A percentile compares a stretch with the other conserved stretches of the same genome.
Conservation (phyloP, 108 stramenopile species). For the Cyclotella sp. region DNA sequence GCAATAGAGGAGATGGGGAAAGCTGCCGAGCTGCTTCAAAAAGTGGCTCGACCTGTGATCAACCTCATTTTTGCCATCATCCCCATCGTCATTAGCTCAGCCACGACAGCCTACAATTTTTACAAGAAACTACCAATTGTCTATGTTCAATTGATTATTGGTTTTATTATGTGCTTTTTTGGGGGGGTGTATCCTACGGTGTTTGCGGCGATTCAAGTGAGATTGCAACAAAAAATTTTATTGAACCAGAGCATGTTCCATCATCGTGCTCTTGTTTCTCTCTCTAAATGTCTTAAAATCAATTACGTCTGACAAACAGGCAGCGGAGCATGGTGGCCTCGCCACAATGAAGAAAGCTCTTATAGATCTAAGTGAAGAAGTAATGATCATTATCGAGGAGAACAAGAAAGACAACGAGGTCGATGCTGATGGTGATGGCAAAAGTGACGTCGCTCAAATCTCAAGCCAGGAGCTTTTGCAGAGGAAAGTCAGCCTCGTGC, state of each 20-base stretch:
- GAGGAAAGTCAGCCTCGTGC: conserved; percentile 87
- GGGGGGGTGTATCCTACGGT: conserved; percentile 91
- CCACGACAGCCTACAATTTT: conserved; percentile 21
- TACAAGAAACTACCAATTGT: conserved; percentile 66
- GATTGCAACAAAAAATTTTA: not conserved
- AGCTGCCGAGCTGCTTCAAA: conserved; percentile 34
- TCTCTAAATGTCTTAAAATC: no score
- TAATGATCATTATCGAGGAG: conserved; percentile 73
- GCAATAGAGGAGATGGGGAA: conserved; percentile 28
- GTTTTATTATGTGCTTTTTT: conserved; percentile 93
- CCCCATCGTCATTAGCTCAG: conserved; percentile 48
- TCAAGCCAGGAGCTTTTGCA: conserved; percentile 62
- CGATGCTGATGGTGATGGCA: conserved; percentile 88
- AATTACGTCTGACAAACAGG: conserved; percentile 50
- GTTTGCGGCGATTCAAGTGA: conserved; percentile 82
- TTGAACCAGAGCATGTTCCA: not conserved
- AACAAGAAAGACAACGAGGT: conserved; percentile 89
- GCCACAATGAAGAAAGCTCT: conserved; percentile 70
- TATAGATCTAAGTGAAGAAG: conserved; percentile 68
- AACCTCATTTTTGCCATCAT: conserved; percentile 38
- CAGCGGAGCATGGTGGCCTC: conserved; percentile 85
- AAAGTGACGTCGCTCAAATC: conserved; percentile 79
- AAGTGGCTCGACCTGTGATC: conserved; percentile 52
- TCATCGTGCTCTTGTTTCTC: no score
- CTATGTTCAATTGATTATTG: conserved; percentile 65